Evolutionary conservation across 2,329 filamentous ascomycete genomes (phyloP), one percentile per base, ranked within the genome.

Genomic region (Penicillium sp.): DNA sequence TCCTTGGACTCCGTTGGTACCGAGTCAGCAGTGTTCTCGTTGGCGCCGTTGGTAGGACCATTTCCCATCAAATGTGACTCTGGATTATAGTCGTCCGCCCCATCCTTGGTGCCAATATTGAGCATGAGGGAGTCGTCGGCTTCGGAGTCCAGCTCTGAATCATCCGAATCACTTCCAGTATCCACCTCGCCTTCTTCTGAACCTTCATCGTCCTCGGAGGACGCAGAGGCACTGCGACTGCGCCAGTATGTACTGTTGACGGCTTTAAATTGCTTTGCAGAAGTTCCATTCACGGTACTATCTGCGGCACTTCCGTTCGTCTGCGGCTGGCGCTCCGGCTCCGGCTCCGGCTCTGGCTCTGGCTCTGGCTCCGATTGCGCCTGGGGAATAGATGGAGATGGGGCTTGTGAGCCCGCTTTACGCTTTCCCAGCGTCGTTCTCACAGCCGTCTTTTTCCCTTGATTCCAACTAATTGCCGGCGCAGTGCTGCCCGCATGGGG

Each of bases 381-480:
- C 25, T 62, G 52, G 6, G 52, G 13, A 22, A 16, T 30, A 26
- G 52, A 26, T 30, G 57, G 49, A 26, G 38, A 37, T 11, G 19
- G 28, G 16, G 14, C 42, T 54, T 52, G 49, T 11, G 37, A 25
- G 19, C 62, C 64, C 1, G 66, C 58, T 14, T 63, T 65, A 37
- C 71, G 68, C 57, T 69, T 70, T 30, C 75, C 71, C 55, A 82
- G 75, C 0, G 76, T 76, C 16, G 78, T 82, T 42, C 80, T 72
- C 49, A 82, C 74, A 8, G 74, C 73, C 46, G 71, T 72, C 52
- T 77, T 78, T 26, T 75, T 76, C 22, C 75, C 76, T 59, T 78
- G 74, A 54, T 82, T 82, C 80, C 80, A 82, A 57, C 74, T 79
- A n/a, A 75, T 71, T 1, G 71, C 70, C 10, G 73, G 72, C 26